These are phyloP conservation scores for Withania somnifera DNA, from an alignment of 305 asterid genomes.

Conservation along the genomic window DNA sequence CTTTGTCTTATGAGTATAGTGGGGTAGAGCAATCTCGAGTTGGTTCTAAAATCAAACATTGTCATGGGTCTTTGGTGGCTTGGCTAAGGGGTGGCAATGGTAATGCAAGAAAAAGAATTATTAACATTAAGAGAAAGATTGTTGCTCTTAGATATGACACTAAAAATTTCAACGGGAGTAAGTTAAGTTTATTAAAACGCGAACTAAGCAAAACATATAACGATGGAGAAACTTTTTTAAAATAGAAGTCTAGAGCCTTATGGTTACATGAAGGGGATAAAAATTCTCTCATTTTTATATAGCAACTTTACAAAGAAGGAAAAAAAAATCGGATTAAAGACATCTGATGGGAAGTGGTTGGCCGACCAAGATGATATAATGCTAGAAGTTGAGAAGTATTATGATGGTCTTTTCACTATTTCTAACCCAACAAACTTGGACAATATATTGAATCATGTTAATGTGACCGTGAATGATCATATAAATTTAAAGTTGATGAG, in stretches of 20 bases:
- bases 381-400: not conserved
- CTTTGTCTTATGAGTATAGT: not conserved
- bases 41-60: not conserved
- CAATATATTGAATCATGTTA: not conserved
- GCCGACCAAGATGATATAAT: not conserved
- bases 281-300: not conserved
- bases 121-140: not conserved
- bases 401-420: not conserved
- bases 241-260: not conserved
- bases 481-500: not conserved
- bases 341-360: not conserved
- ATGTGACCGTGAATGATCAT: not conserved
- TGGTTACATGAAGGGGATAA: not conserved
- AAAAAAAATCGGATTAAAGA: not conserved
- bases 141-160: not conserved
- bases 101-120: not conserved
- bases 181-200: not conserved
- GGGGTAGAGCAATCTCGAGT: not conserved
- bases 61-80: not conserved
- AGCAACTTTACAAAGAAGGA: not conserved
- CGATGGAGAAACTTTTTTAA: not conserved
- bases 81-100: not conserved
- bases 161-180: not conserved
- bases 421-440: not conserved
- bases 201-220: not conserved